phyloP scores from a whole-genome alignment of 768 basidiomycete species.

The Psilocybe tampanensis region DNA sequence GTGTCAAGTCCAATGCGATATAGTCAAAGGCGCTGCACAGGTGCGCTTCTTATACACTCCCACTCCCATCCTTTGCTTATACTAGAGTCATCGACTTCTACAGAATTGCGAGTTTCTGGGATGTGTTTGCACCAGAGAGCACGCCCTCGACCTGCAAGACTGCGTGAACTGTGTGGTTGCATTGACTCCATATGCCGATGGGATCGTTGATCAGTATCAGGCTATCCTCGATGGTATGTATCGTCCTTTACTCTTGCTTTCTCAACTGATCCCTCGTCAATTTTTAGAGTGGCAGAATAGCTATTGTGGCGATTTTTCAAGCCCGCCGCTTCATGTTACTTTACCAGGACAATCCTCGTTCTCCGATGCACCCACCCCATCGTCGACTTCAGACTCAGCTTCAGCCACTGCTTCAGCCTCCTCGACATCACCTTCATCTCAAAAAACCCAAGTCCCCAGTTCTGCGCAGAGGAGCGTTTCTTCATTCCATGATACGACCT shows the following conservation, averaged over 20 bases:
- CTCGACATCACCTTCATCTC: neutral
- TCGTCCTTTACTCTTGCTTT: neutral
- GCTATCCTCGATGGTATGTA: conserved; percentile 12
- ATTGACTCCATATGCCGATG: conserved; percentile 9
- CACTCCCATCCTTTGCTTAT: neutral
- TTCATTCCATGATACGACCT: neutral
- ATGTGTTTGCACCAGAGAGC: conserved; percentile 12
- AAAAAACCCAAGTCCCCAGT: neutral
- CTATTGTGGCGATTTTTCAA: conserved; percentile 9
- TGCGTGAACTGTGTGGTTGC: conserved; percentile 18
- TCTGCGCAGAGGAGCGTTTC: neutral
- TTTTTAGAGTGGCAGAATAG: conserved; percentile 14
- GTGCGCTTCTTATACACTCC: conserved; percentile 1
- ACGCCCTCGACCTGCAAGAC: conserved; percentile 9
- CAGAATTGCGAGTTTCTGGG: conserved; percentile 11
- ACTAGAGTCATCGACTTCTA: neutral
- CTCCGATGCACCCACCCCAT: neutral
- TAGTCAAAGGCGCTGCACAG: conserved; percentile 10
- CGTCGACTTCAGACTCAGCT: neutral
- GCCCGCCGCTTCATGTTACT: conserved; percentile 8
- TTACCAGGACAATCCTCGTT: neutral
- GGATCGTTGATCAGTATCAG: conserved; percentile 9
- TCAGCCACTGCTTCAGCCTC: neutral
- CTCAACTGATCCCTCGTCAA: no score
- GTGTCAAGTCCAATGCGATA: conserved; percentile 14